Evolutionary conservation across 2,329 filamentous ascomycete genomes (phyloP), one percentile per base, ranked within the genome.

Genomic region (Chaetomium globosum): DNA sequence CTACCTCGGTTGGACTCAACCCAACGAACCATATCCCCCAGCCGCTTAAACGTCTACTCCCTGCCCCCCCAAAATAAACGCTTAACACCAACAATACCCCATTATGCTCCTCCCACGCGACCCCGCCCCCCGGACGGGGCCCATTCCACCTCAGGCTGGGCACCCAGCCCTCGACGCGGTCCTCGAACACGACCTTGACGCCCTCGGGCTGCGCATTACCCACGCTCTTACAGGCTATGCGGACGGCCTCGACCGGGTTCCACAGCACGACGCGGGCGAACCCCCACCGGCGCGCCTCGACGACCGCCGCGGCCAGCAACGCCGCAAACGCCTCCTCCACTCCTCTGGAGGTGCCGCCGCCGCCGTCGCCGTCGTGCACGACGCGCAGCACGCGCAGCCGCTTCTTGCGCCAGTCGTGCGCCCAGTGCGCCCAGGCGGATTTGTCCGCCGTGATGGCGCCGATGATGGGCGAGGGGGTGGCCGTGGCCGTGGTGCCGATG

Each of bases 151-250:
- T 71, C 56, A 79, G 62, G 62, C 73, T 75, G 4, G 77, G 75
- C 28, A 78, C 71, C 9, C 68, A 67, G 60, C 71, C 72, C 23
- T 77, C 75, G 8, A 69, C 57, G 49, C 76, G 71, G 63, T 76
- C 73, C 33, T 75, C 74, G 43, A 74, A 73, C 0, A 74, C 61
- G 4, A 74, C 66, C 61, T 73, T 72, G 8, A 73, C 69, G 3
- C 70, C 69, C 2, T 71, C 67, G 12, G 73, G 77, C 76, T 75
- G 83, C 77, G n/a, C 82, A 26, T 74, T 71, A 10, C 72, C 72
- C n/a, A 77, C 71, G 13, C 60, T 69, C 63, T 72, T 73, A 4
- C 75, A 74, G 2, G 73, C 76, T 12, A 49, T 48, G 12, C 69
- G 67, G 3, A 75, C 67, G n/a, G 72, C 72, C 6, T 74, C 69